Conservation (phyloP, 495 filamentous ascomycete genomes). For the Trichocladium uniseriatum region DNA sequence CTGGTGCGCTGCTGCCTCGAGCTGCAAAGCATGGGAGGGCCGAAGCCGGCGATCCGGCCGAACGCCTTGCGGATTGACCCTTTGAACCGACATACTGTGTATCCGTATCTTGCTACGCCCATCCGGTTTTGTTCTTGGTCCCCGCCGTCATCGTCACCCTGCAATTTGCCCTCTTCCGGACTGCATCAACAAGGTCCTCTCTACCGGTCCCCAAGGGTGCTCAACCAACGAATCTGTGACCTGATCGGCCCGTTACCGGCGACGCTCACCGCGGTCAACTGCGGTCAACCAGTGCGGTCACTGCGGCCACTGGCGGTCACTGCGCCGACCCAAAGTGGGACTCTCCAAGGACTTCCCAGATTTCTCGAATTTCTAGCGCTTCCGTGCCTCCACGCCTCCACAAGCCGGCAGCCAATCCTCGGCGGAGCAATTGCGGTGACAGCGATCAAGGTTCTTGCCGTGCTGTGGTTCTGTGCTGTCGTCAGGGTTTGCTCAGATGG, state of each 20-base stretch:
- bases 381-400: no score
- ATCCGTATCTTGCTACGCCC: no score
- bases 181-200: background rate
- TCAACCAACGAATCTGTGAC: no score
- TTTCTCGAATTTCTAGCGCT: constrained; percentile 11
- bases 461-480: constrained; percentile 10
- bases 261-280: no score
- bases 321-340: constrained; percentile 9
- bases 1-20: no score
- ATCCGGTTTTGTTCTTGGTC: no score
- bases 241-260: constrained; percentile 25
- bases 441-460: constrained; percentile 10
- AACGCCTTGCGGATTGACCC: background rate
- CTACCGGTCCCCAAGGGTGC: background rate
- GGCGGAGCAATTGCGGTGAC: constrained; percentile 6
- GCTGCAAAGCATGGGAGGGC: no score
- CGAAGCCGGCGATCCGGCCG: background rate
- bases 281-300: no score
- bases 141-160: background rate
- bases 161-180: background rate
- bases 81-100: background rate
- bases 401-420: constrained; percentile 10
- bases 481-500: constrained; percentile 13
- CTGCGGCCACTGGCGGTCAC: no score
- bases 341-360: constrained; percentile 2